Evolutionary conservation across 1,284 basidiomycete genomes (phyloP).

Genomic region (Boletellus deceptivus): DNA sequence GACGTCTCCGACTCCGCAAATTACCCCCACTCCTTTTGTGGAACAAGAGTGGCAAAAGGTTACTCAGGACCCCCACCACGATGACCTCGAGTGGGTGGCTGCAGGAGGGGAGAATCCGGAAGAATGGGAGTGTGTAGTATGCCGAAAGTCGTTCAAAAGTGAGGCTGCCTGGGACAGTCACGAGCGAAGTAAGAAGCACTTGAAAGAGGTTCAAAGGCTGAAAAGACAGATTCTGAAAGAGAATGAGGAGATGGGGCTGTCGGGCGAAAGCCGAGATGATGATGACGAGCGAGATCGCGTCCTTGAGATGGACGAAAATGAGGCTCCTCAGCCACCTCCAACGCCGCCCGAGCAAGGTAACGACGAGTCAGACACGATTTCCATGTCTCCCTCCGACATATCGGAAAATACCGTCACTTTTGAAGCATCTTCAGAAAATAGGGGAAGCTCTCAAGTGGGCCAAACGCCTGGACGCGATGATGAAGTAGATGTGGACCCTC

Average conservation of each 20-base stretch:
- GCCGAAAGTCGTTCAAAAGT: constrained; percentile 86
- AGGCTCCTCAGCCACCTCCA: constrained; percentile 9
- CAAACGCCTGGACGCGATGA: neutral
- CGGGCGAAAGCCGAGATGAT: constrained; percentile 28
- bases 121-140: constrained; percentile 96
- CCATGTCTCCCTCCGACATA: neutral
- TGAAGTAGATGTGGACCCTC: constrained; percentile 1
- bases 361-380: constrained; percentile 12
- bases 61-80: constrained; percentile 42
- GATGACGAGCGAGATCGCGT: constrained; percentile 18
- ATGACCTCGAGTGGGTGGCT: constrained; percentile 67
- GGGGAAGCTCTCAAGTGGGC: neutral
- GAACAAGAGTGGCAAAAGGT: constrained; percentile 86
- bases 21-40: constrained; percentile 45
- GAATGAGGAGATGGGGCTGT: constrained; percentile 59
- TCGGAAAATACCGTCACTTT: neutral
- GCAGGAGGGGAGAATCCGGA: constrained; percentile 70
- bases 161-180: constrained; percentile 97
- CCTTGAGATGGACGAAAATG: constrained; percentile 17
- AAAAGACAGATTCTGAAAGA: constrained; percentile 76
- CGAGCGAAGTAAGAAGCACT: constrained; percentile 93
- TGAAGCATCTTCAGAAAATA: constrained; percentile 6
- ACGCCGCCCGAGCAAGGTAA: constrained; percentile 19
- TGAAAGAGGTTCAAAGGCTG: constrained; percentile 81
- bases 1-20: constrained; percentile 21